A percentile compares a stretch with the other conserved stretches of the same genome.
phyloP scores from a whole-genome alignment of 495 filamentous ascomycete genomes.

The Hypoxylon crocopeplum region DNA sequence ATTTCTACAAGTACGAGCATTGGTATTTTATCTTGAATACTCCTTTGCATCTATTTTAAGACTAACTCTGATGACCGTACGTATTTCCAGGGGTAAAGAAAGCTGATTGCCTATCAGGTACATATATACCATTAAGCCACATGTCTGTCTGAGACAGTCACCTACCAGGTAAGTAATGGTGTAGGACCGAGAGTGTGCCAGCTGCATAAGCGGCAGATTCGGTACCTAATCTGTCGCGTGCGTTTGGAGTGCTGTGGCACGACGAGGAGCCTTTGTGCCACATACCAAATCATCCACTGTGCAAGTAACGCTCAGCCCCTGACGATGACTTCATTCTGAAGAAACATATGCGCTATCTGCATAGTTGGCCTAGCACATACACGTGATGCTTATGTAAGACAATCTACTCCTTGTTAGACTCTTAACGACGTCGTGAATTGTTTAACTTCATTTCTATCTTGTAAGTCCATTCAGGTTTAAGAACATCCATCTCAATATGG shows the following conservation, averaged over 20 bases:
- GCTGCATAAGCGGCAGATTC: not conserved
- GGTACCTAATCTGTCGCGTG: not conserved
- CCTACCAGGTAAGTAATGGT: no score
- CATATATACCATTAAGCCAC: no score
- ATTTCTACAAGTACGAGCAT: no score
- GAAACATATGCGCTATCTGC: not conserved
- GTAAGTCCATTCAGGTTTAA: not conserved
- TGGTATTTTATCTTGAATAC: no score
- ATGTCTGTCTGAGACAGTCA: no score
- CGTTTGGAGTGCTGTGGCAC: not conserved
- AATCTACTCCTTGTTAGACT: no score
- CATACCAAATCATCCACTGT: conserved; percentile 9
- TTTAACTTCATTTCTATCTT: not conserved
- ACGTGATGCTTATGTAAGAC: conserved; percentile 18
- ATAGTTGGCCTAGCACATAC: not conserved
- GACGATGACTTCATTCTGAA: conserved; percentile 25
- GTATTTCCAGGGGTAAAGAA: no score
- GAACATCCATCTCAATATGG: conserved; percentile 2
- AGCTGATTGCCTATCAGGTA: no score
- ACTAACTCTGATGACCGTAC: no score
- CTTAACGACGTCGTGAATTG: no score
- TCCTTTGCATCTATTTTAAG: no score
- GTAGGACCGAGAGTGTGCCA: conserved; percentile 7
- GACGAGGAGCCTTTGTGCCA: no score
- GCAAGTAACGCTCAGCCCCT: conserved; percentile 10